Conservation (phyloP, 345 rosid species). For the Hypericum perforatum region DNA sequence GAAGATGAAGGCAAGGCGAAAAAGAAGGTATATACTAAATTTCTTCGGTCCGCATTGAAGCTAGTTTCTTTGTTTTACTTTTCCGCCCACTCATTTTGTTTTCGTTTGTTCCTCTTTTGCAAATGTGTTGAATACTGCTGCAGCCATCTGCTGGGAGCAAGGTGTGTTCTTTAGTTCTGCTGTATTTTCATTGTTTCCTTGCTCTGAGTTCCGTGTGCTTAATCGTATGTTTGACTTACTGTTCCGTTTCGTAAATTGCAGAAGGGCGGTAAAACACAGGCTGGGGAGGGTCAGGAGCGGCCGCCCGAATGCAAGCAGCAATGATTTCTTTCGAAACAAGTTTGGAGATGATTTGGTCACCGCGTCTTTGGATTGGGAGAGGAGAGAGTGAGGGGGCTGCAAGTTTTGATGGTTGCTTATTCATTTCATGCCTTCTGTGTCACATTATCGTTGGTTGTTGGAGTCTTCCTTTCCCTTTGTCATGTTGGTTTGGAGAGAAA, state of each 20-base stretch:
- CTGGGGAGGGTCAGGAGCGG: background rate
- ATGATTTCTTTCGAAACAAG: background rate
- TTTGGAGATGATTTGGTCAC: background rate
- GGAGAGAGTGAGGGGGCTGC: background rate
- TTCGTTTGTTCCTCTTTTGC: background rate
- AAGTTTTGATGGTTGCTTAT: too few relatives aligned
- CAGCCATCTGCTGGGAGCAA: background rate
- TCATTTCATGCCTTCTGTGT: too few relatives aligned
- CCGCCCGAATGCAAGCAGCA: slow-evolving; percentile 5
- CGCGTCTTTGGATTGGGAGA: background rate
- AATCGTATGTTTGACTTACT: too few relatives aligned
- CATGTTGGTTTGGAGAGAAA: too few relatives aligned
- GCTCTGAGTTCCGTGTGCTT: too few relatives aligned
- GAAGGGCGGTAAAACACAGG: slow-evolving; percentile 4
- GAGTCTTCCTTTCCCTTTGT: too few relatives aligned
- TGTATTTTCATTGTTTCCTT: too few relatives aligned
- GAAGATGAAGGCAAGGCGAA: background rate
- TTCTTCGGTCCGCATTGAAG: background rate
- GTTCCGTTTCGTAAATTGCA: background rate
- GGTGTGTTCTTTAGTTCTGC: too few relatives aligned
- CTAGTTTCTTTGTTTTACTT: background rate
- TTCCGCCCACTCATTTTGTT: background rate
- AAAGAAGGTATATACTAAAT: slow-evolving; percentile 1
- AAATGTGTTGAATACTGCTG: background rate
- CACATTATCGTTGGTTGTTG: too few relatives aligned